Evolutionary conservation across 2,329 filamentous ascomycete genomes (phyloP).

Genomic region (Aspergillus texensis): DNA sequence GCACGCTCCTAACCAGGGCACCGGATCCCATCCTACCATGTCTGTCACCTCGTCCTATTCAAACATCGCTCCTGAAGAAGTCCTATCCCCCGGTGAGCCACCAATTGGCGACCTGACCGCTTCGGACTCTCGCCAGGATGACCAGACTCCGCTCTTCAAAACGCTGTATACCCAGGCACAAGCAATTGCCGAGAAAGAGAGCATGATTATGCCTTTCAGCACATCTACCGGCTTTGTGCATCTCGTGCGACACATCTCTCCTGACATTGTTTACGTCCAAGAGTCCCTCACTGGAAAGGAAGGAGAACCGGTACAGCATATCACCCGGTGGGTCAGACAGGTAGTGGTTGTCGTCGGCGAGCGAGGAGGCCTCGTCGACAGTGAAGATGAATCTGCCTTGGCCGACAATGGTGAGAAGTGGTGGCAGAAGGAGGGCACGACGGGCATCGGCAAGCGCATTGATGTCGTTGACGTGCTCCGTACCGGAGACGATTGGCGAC

Average conservation of each 20-base stretch:
- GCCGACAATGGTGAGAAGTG: slow-evolving; percentile 43
- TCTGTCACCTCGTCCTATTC: slow-evolving; percentile 81
- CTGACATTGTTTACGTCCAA: slow-evolving; percentile 85
- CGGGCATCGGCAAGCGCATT: slow-evolving; percentile 83
- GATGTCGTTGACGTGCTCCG: slow-evolving; percentile 83
- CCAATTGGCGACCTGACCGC: slow-evolving; percentile 58
- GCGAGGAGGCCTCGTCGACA: slow-evolving; percentile 78
- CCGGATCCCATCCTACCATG: slow-evolving; percentile 58
- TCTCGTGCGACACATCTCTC: slow-evolving; percentile 81
- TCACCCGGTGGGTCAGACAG: slow-evolving; percentile 65
- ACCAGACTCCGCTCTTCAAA: slow-evolving; percentile 67
- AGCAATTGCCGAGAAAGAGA: slow-evolving; percentile 77
- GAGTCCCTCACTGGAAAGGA: slow-evolving; percentile 77
- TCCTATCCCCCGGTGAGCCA: slow-evolving; percentile 38
- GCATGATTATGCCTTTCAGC: slow-evolving; percentile 86
- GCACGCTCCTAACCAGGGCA: slow-evolving; percentile 50
- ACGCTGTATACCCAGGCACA: slow-evolving; percentile 79
- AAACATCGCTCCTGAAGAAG: slow-evolving; percentile 77
- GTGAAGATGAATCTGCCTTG: slow-evolving; percentile 60
- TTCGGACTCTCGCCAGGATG: slow-evolving; percentile 28
- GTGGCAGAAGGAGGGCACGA: slow-evolving; percentile 75
- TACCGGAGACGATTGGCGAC: slow-evolving; percentile 83
- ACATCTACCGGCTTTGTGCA: slow-evolving; percentile 80
- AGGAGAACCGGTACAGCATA: slow-evolving; percentile 71
- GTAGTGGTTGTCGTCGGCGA: slow-evolving; percentile 61